phyloP scores from a whole-genome alignment of 306 rosid species.

The Erythrophleum fordii region DNA sequence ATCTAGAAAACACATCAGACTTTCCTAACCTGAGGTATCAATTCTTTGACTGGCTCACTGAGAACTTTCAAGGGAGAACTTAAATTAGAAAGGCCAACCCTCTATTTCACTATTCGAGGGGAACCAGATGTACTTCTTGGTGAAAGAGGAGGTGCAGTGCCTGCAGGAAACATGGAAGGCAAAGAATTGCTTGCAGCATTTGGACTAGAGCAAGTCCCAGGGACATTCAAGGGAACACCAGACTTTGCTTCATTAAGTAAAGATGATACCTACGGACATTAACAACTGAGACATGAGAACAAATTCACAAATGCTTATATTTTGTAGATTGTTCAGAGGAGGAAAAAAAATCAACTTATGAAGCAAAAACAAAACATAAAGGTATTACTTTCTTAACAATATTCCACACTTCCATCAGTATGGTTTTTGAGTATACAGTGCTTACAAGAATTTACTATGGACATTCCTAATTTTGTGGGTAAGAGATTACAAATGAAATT shows the following conservation, averaged over 20 bases:
- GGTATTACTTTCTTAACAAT: not conserved
- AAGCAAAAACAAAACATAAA: not conserved
- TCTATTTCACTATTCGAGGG: slow-evolving; percentile 90
- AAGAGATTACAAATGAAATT: slow-evolving; percentile 16
- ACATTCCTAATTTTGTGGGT: slow-evolving; percentile 16
- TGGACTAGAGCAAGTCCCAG: slow-evolving; percentile 93
- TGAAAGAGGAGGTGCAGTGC: slow-evolving; percentile 97
- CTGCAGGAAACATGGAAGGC: slow-evolving; percentile 99
- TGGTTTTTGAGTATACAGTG: not conserved
- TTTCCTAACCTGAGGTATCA: slow-evolving; percentile 92
- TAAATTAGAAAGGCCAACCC: slow-evolving; percentile 91
- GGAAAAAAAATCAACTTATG: not conserved
- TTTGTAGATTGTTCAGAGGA: not conserved
- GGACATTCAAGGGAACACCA: slow-evolving; percentile 87
- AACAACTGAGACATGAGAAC: slow-evolving; percentile 25
- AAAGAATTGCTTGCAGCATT: slow-evolving; percentile 78
- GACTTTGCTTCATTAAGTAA: slow-evolving; percentile 90
- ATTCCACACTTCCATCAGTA: slow-evolving; percentile 33
- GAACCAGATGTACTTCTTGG: slow-evolving; percentile 94
- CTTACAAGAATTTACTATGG: not conserved
- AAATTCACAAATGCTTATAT: slow-evolving; percentile 21
- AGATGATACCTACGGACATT: slow-evolving; percentile 63
- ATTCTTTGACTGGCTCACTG: slow-evolving; percentile 91
- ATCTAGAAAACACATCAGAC: slow-evolving; percentile 21
- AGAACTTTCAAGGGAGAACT: slow-evolving; percentile 93